Conservation (phyloP, 2,329 filamentous ascomycete genomes). For the Fusarium buxicola region DNA sequence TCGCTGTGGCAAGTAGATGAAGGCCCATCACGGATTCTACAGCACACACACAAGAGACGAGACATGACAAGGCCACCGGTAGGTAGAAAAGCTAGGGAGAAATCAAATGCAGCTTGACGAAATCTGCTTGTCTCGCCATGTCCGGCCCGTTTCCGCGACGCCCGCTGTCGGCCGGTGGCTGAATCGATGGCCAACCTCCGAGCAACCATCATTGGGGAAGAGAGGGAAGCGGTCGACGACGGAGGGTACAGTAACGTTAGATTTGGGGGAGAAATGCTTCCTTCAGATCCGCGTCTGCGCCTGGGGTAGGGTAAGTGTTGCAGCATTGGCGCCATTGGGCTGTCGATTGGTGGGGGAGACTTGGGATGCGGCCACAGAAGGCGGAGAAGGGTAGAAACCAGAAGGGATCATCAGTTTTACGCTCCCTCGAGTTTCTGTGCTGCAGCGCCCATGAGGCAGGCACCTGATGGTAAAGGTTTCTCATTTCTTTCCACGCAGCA, state of each 20-base stretch:
- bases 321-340: constrained; percentile 19
- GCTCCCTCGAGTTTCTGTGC: constrained; percentile 28
- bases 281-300: constrained; percentile 18
- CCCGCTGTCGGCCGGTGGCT: constrained; percentile 36
- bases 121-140: constrained; percentile 14
- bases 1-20: constrained; percentile 2
- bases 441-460: constrained; percentile 30
- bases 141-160: constrained; percentile 44
- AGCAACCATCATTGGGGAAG: constrained; percentile 10
- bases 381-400: constrained; percentile 24
- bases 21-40: background rate
- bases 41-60: constrained; percentile 7
- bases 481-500: constrained; percentile 2
- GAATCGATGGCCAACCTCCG: constrained; percentile 13
- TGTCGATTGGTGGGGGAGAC: constrained; percentile 29
- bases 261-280: constrained; percentile 16
- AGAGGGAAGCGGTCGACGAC: constrained; percentile 2
- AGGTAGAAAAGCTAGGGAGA: background rate
- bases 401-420: constrained; percentile 41
- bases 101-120: constrained; percentile 20
- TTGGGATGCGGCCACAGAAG: constrained; percentile 33
- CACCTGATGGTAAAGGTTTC: constrained; percentile 32
- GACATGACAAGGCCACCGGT: constrained; percentile 6
- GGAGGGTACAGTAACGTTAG: too few relatives aligned
- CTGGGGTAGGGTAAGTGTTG: constrained; percentile 28